Conservation (phyloP, 2,329 filamentous ascomycete species). For the Teratosphaeria gauchensis region DNA sequence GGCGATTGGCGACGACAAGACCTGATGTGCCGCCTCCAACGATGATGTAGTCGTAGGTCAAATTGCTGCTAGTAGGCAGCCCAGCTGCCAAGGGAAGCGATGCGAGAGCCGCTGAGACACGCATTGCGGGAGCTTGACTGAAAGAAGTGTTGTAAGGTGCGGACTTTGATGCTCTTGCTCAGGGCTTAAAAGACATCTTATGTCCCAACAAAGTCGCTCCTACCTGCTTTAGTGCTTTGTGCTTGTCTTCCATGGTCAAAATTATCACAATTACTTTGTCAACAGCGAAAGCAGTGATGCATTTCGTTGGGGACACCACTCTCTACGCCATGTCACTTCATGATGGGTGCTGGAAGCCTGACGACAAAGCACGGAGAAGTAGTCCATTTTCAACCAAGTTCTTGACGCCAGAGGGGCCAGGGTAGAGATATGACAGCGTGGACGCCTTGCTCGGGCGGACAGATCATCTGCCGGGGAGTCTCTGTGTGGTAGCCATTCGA, state of each 20-base stretch:
- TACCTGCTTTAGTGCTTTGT: background rate
- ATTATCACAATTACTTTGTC: background rate
- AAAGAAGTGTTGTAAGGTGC: background rate
- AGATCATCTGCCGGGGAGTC: background rate
- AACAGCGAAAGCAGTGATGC: background rate
- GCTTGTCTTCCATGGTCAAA: background rate
- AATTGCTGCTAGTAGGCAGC: background rate
- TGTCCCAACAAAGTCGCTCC: too few species aligned
- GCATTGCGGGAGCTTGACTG: background rate
- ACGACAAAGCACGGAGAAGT: background rate
- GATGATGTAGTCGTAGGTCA: background rate
- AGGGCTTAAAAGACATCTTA: too few species aligned
- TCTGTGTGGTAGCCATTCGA: background rate
- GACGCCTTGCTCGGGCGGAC: too few species aligned
- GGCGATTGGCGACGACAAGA: background rate
- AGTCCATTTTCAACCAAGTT: background rate
- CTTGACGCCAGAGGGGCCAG: background rate
- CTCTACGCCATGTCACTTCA: background rate
- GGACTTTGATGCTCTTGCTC: background rate
- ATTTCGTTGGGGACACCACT: background rate
- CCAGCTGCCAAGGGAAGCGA: background rate
- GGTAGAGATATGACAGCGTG: background rate
- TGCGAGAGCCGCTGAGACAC: background rate
- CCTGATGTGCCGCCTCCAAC: background rate
- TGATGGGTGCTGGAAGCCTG: background rate